phyloP scores from a whole-genome alignment of 208 protist genomes.

The Wallacemonas collosoma region DNA sequence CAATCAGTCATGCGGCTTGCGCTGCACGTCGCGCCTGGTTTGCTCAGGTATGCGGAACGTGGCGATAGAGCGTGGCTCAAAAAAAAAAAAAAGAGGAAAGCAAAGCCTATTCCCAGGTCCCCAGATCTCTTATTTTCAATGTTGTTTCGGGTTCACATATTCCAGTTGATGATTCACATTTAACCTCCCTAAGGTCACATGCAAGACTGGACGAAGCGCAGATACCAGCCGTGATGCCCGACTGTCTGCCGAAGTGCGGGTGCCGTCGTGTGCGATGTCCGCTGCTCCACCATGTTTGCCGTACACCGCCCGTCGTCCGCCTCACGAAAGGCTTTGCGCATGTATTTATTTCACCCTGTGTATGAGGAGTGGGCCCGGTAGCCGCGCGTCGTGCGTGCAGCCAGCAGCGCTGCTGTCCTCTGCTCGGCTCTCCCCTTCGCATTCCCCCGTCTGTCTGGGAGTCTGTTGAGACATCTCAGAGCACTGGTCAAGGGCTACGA shows the following conservation, averaged over 20 bases:
- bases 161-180: neutral
- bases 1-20: neutral
- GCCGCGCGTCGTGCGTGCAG: too few relatives aligned
- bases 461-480: too few relatives aligned
- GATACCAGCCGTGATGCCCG: neutral
- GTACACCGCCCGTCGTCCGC: too few relatives aligned
- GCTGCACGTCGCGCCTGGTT: neutral
- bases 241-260: neutral
- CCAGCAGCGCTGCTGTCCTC: too few relatives aligned
- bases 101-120: neutral
- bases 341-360: too few relatives aligned
- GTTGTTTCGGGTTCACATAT: slow-evolving; percentile 4
- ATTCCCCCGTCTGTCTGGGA: too few relatives aligned
- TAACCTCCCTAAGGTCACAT: neutral
- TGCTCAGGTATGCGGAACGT: neutral
- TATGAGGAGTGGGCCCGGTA: too few relatives aligned
- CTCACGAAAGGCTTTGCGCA: too few relatives aligned
- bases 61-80: neutral
- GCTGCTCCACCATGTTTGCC: too few relatives aligned
- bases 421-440: too few relatives aligned
- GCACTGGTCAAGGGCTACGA: too few relatives aligned
- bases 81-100: neutral
- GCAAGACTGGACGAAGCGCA: neutral
- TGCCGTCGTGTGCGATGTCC: too few relatives aligned
- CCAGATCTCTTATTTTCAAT: neutral